These are phyloP conservation scores for Guyanaporus albipodus DNA, from an alignment of 768 basidiomycete species.

Conservation along the genomic window DNA sequence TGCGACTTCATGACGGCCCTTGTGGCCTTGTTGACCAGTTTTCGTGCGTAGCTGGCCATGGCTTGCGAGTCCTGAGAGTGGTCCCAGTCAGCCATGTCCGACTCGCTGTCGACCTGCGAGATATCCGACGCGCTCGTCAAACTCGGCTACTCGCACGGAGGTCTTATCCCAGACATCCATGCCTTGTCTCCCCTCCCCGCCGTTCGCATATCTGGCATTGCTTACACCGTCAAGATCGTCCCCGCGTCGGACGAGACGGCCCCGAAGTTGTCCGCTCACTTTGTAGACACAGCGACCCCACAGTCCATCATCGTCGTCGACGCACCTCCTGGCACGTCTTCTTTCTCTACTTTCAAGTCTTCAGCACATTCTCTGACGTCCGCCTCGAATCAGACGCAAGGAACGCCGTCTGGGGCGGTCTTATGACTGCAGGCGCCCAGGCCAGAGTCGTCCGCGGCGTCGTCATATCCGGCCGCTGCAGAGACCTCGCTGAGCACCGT, in stretches of 20 bases:
- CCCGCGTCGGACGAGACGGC: slow-evolving; percentile 50
- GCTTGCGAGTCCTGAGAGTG: neutral
- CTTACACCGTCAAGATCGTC: slow-evolving; percentile 88
- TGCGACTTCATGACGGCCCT: slow-evolving; percentile 74
- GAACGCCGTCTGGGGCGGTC: slow-evolving; percentile 89
- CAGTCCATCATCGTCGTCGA: slow-evolving; percentile 71
- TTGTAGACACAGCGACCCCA: slow-evolving; percentile 71
- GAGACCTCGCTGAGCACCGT: slow-evolving; percentile 79
- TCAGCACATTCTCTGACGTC: slow-evolving; percentile 2
- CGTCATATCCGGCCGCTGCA: slow-evolving; percentile 79
- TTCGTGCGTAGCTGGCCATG: slow-evolving; percentile 22
- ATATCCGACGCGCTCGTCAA: slow-evolving; percentile 88
- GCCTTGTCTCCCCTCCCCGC: slow-evolving; percentile 39
- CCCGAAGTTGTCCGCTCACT: slow-evolving; percentile 67
- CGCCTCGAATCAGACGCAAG: slow-evolving; percentile 48
- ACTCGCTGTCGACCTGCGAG: slow-evolving; percentile 77
- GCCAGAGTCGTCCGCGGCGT: slow-evolving; percentile 68
- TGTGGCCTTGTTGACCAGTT: slow-evolving; percentile 39
- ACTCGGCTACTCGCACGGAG: slow-evolving; percentile 66
- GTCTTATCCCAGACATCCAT: slow-evolving; percentile 75
- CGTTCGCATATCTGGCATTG: slow-evolving; percentile 64
- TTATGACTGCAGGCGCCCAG: slow-evolving; percentile 85
- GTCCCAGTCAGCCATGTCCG: slow-evolving; percentile 16
- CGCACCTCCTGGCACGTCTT: slow-evolving; percentile 60
- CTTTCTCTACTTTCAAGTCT: slow-evolving; percentile 8